Percentiles rank a stretch among this genome's conserved stretches.
Conservation (phyloP, 1,139 yeast species). For the Meyerozyma sp. region DNA sequence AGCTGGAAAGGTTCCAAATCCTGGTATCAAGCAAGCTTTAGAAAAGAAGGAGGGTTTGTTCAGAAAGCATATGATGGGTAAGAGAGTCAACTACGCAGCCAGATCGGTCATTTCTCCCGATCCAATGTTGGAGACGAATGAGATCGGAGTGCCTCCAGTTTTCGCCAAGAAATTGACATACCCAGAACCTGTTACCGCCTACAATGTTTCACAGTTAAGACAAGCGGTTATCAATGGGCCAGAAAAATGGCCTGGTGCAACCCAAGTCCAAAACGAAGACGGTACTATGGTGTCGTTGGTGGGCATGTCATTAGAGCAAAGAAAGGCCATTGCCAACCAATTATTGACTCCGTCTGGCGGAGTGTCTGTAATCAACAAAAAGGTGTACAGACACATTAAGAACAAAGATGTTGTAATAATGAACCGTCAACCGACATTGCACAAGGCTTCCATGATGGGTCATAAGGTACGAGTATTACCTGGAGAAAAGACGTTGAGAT, state of each 20-base stretch:
- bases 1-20: slow-evolving; percentile 70
- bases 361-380: slow-evolving; percentile 66
- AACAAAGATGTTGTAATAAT: slow-evolving; percentile 93
- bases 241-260: slow-evolving; percentile 97
- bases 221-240: slow-evolving; percentile 98
- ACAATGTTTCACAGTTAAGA: slow-evolving; percentile 85
- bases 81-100: slow-evolving; percentile 98
- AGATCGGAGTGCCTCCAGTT: slow-evolving; percentile 98
- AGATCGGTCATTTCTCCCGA: slow-evolving; percentile 99
- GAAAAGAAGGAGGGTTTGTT: slow-evolving; percentile 98
- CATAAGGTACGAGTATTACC: slow-evolving; percentile 96
- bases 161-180: slow-evolving; percentile 93
- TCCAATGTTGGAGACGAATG: slow-evolving; percentile 95
- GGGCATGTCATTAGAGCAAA: slow-evolving; percentile 89
- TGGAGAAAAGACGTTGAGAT: slow-evolving; percentile 91
- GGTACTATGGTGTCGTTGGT: slow-evolving; percentile 80
- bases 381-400: slow-evolving; percentile 89
- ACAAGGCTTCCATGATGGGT: slow-evolving; percentile 99
- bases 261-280: slow-evolving; percentile 92
- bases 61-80: slow-evolving; percentile 99
- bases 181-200: slow-evolving; percentile 97
- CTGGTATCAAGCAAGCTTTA: slow-evolving; percentile 95
- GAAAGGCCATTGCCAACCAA: slow-evolving; percentile 95
- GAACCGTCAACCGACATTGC: slow-evolving; percentile 99
- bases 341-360: slow-evolving; percentile 75